phyloP scores from a whole-genome alignment of 352 stramenopile genomes.

The Thraustochytrium sp. region DNA sequence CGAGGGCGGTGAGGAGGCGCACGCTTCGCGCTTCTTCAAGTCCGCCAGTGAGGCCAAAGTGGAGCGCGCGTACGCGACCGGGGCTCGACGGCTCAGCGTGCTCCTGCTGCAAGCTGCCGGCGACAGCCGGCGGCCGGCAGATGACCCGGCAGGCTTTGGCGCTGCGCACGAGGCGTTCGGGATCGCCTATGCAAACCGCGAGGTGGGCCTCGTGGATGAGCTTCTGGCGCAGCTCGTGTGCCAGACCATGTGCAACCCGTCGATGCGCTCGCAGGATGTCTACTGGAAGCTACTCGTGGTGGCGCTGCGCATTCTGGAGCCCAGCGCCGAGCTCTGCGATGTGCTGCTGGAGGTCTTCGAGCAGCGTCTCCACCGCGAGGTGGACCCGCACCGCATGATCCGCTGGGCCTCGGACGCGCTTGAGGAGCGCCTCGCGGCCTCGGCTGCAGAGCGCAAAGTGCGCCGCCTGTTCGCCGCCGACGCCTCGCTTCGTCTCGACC shows the following conservation, averaged over 20 bases:
- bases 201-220: slow-evolving; percentile 14
- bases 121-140: not conserved
- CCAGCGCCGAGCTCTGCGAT: not conserved
- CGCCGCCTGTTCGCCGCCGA: slow-evolving; percentile 11
- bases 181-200: slow-evolving; percentile 21
- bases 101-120: slow-evolving; percentile 13
- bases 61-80: not conserved
- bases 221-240: slow-evolving; percentile 6
- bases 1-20: not conserved
- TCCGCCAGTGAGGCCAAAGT: not conserved
- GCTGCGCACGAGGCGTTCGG: slow-evolving; percentile 8
- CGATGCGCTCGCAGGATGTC: not conserved
- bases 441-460: slow-evolving; percentile 6
- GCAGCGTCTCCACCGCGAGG: not conserved
- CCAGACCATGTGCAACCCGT: slow-evolving; percentile 18
- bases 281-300: slow-evolving; percentile 20
- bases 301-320: slow-evolving; percentile 1
- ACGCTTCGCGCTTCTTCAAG: not conserved
- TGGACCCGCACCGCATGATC: not conserved
- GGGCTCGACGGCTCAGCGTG: not conserved
- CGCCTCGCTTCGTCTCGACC: not conserved
- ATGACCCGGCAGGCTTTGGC: not conserved
- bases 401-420: slow-evolving; percentile 20
- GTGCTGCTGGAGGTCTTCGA: not conserved
- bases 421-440: not conserved